Evolutionary conservation across 2,329 filamentous ascomycete genomes (phyloP), one percentile per base, ranked within the genome.

Genomic region (Neonectria hederae): DNA sequence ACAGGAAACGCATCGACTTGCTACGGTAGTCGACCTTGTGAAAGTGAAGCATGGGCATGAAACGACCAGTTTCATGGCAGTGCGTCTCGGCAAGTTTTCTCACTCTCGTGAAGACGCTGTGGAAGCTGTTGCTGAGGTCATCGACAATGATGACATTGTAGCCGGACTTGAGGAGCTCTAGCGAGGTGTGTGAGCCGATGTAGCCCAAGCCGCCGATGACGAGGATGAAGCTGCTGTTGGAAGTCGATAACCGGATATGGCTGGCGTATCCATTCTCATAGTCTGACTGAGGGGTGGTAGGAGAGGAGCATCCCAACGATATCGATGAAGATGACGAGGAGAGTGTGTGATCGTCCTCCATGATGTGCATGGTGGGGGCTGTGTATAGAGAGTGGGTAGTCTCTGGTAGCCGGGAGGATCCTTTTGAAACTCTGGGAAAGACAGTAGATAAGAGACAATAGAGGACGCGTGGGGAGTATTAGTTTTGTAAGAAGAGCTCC

Each of bases 151-250:
- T 79, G 32, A 87, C 84, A 66, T 84, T 86, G 75, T 85, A 82
- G 21, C 84, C 83, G 38, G 80, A 81, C 64, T 86, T 84, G 63
- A 87, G 78, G 35, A 87, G 76, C 69, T 87, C 84, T 0, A 87
- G 76, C 1, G 82, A 80, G 0, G 85, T 87, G 72, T 87, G 85
- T 2, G 84, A 86, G 28, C 85, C 85, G 58, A 87, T 87, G 73
- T 84, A 87, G 7, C 84, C 84, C 14, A 85, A 79, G 10, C 84
- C 84, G 21, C 84, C 84, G 40, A 85, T 82, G 28, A 87, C 84
- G 69, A 87, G 75, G 58, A 81, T 79, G 62, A 79, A 78, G 30
- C 43, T 59, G 28, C 54, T 58, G 38, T 45, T 63, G 35, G 66
- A 30, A 9, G 26, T 55, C 7, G 55, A 38, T 1, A 56, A n/a